These are phyloP conservation scores for Fusarium torreyae DNA, from an alignment of 2,329 filamentous ascomycete genomes.

Conservation along the genomic window DNA sequence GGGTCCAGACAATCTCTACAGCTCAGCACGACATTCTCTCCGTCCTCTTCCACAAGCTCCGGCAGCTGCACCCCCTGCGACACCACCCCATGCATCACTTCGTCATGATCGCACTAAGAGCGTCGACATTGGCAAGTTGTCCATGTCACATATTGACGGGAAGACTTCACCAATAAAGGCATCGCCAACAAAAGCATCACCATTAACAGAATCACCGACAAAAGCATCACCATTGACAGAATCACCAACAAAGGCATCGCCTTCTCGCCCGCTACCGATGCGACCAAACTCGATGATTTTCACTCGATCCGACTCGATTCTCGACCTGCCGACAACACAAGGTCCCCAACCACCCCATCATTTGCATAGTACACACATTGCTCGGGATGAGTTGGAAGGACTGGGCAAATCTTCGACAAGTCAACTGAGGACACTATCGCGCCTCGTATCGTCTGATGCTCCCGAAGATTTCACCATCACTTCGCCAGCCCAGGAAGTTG, in stretches of 20 bases:
- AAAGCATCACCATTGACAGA: conserved; percentile 3
- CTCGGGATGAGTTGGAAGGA: conserved; percentile 81
- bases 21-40: conserved; percentile 81
- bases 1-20: conserved; percentile 76
- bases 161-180: conserved; percentile 13
- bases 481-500: conserved; percentile 85
- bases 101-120: conserved; percentile 74
- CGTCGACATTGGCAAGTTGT: conserved; percentile 71
- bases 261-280: conserved; percentile 59
- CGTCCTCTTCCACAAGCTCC: conserved; percentile 80
- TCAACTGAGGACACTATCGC: conserved; percentile 89
- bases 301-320: conserved; percentile 70
- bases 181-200: conserved; percentile 11
- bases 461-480: conserved; percentile 87
- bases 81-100: conserved; percentile 55
- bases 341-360: conserved; percentile 51
- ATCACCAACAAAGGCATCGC: conserved; percentile 48
- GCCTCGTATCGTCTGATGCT: conserved; percentile 81
- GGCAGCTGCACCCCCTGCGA: conserved; percentile 59
- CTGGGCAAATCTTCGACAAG: conserved; percentile 91
- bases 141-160: conserved; percentile 63
- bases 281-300: conserved; percentile 75
- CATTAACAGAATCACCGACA: conserved; percentile 2
- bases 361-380: conserved; percentile 62
- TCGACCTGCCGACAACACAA: conserved; percentile 53